Evolutionary conservation across 371 early-diverging fungal genomes (phyloP).

Genomic region (Mortierella sp.): DNA sequence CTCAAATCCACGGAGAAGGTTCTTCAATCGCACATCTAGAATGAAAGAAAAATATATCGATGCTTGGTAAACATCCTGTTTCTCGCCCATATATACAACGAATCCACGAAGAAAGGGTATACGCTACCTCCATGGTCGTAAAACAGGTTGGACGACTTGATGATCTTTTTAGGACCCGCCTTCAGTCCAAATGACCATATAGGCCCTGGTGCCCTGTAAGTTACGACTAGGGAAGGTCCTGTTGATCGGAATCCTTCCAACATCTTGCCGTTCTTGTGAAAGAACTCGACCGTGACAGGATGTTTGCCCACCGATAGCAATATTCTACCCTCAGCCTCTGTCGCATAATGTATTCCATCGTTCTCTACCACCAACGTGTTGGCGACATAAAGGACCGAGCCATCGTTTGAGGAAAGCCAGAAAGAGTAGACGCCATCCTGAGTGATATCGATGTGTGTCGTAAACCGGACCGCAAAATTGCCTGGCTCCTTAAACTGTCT

Average conservation of each 20-base stretch:
- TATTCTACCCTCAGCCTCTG: constrained; percentile 54
- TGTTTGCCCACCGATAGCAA: constrained; percentile 50
- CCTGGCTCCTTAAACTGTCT: constrained; percentile 40
- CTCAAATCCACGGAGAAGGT: constrained; percentile 28
- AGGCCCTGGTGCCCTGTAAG: constrained; percentile 37
- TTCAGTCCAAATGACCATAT: constrained; percentile 46
- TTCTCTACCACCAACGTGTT: constrained; percentile 56
- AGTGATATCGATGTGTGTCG: constrained; percentile 53
- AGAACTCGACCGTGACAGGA: constrained; percentile 54
- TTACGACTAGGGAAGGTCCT: constrained; percentile 40
- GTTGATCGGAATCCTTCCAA: constrained; percentile 57
- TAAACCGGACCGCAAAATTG: constrained; percentile 60
- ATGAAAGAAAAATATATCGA: no score
- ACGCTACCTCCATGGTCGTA: constrained; percentile 49
- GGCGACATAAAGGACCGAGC: constrained; percentile 54
- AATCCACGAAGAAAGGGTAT: no score
- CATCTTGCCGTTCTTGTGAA: constrained; percentile 58
- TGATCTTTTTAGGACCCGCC: constrained; percentile 36
- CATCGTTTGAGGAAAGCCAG: constrained; percentile 57
- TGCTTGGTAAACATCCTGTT: no score
- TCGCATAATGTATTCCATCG: constrained; percentile 57
- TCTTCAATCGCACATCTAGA: constrained; percentile 27
- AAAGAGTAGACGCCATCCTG: constrained; percentile 58
- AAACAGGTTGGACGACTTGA: constrained; percentile 41
- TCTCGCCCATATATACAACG: no score